These are phyloP conservation scores for Metschnikowia proteae DNA, from an alignment of 805 yeast species.

Conservation along the genomic window DNA sequence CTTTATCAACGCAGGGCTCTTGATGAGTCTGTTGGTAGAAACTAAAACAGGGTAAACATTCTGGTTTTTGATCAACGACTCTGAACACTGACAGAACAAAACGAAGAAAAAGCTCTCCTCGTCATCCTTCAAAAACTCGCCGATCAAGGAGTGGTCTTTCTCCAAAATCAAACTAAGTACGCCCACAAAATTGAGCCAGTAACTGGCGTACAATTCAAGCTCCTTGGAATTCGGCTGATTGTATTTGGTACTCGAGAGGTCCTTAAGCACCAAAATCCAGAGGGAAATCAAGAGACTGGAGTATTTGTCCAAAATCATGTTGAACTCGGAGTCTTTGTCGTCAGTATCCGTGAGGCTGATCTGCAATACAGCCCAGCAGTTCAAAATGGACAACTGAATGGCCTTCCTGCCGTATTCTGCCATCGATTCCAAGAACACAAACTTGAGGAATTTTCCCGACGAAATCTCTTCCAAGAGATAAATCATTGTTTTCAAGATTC, in stretches of 20 bases:
- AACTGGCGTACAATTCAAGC: constrained; percentile 47
- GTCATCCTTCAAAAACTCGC: constrained; percentile 51
- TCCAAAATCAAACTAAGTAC: constrained; percentile 68
- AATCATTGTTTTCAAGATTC: constrained; percentile 60
- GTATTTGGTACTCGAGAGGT: constrained; percentile 65
- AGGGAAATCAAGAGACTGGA: constrained; percentile 60
- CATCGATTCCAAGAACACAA: constrained; percentile 53
- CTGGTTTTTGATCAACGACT: constrained; percentile 53
- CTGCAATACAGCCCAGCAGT: constrained; percentile 70
- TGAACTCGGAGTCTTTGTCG: constrained; percentile 41
- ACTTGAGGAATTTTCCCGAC: constrained; percentile 39
- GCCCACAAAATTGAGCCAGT: constrained; percentile 76
- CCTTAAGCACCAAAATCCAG: constrained; percentile 76
- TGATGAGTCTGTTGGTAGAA: constrained; percentile 47
- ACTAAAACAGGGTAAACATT: constrained; percentile 49
- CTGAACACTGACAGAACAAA: constrained; percentile 79
- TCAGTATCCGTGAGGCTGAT: constrained; percentile 25
- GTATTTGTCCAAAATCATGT: constrained; percentile 51
- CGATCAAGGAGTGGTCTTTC: constrained; percentile 42
- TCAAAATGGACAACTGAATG: constrained; percentile 57
- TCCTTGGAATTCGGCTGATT: constrained; percentile 39
- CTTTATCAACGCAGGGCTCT: constrained; percentile 52
- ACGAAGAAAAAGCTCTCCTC: constrained; percentile 68
- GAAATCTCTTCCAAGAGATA: constrained; percentile 61
- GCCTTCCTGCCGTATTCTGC: constrained; percentile 46